Conservation (phyloP, 2,329 filamentous ascomycete genomes). For the Aurifilum marmelostoma region DNA sequence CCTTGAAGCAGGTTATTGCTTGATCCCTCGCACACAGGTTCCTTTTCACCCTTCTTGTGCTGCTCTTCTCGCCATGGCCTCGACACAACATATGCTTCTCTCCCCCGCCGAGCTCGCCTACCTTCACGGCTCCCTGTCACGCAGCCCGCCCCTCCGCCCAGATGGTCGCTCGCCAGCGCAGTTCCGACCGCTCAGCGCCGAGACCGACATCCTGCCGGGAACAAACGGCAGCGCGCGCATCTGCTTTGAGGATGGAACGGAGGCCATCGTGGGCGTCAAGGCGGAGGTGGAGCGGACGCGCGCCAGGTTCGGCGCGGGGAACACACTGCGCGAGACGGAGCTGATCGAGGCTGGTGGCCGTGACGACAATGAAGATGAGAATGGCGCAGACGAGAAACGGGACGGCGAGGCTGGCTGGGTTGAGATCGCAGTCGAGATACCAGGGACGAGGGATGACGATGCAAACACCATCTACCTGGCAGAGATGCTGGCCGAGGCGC, state of each 20-base stretch:
- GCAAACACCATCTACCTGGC: slow-evolving; percentile 83
- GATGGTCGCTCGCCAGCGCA: slow-evolving; percentile 82
- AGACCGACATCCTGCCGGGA: slow-evolving; percentile 85
- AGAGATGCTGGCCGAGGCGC: slow-evolving; percentile 84
- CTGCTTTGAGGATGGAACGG: slow-evolving; percentile 92
- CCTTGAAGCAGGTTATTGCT: background rate
- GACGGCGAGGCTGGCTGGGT: slow-evolving; percentile 72
- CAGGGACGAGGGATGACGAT: slow-evolving; percentile 89
- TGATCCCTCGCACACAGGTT: background rate
- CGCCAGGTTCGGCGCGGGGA: slow-evolving; percentile 36
- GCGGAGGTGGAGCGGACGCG: slow-evolving; percentile 83
- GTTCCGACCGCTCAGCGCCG: slow-evolving; percentile 88
- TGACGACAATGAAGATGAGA: slow-evolving; percentile 40
- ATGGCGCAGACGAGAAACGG: slow-evolving; percentile 44
- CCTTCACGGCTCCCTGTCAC: slow-evolving; percentile 83
- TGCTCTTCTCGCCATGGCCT: slow-evolving; percentile 55
- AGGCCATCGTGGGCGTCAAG: slow-evolving; percentile 95
- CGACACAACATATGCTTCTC: slow-evolving; percentile 72
- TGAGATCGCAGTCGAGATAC: slow-evolving; percentile 89
- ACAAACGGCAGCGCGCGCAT: slow-evolving; percentile 93
- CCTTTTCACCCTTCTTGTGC: background rate
- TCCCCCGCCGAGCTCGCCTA: slow-evolving; percentile 97
- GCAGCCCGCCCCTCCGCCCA: slow-evolving; percentile 82
- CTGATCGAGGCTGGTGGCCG: slow-evolving; percentile 36
- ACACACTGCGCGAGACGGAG: slow-evolving; percentile 31